Evolutionary conservation across 2,329 filamentous ascomycete genomes (phyloP).

Genomic region (Zasmidium cellare): DNA sequence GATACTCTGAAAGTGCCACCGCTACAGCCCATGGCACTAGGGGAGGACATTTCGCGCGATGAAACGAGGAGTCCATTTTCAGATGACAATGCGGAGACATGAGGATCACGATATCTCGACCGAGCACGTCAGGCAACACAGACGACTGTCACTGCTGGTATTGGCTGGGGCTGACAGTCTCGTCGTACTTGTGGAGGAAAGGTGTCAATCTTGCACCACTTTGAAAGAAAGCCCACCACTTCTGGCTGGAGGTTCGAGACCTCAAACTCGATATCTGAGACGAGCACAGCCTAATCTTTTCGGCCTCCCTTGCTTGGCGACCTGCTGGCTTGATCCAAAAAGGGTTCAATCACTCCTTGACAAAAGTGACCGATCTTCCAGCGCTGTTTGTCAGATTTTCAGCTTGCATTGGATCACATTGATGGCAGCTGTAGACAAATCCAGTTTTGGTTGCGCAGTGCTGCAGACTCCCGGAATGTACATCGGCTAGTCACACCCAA

Average conservation of each 20-base stretch:
- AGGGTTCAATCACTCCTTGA: background rate
- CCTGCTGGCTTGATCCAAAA: background rate
- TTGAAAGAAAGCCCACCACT: background rate
- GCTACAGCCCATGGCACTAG: conserved; percentile 5
- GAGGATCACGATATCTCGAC: conserved; percentile 3
- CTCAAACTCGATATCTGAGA: background rate
- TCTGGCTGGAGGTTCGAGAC: background rate
- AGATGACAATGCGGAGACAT: conserved; percentile 23
- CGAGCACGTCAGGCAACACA: background rate
- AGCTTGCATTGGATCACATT: background rate
- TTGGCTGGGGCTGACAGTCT: background rate
- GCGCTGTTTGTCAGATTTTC: background rate
- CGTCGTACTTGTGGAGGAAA: background rate
- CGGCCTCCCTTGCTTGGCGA: background rate
- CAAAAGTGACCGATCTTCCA: background rate
- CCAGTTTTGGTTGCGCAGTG: background rate
- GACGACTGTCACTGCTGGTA: background rate
- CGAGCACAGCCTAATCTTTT: background rate
- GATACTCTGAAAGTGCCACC: conserved; percentile 14
- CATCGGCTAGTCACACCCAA: background rate
- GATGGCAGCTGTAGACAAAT: background rate
- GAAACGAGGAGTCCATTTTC: conserved; percentile 25
- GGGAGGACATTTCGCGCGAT: conserved; percentile 13
- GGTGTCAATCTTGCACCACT: background rate
- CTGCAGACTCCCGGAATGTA: background rate